Percentiles rank a stretch among this genome's conserved stretches.
These are phyloP conservation scores for Clitopilus passeckerianus DNA, from an alignment of 768 basidiomycete genomes.

Conservation along the genomic window DNA sequence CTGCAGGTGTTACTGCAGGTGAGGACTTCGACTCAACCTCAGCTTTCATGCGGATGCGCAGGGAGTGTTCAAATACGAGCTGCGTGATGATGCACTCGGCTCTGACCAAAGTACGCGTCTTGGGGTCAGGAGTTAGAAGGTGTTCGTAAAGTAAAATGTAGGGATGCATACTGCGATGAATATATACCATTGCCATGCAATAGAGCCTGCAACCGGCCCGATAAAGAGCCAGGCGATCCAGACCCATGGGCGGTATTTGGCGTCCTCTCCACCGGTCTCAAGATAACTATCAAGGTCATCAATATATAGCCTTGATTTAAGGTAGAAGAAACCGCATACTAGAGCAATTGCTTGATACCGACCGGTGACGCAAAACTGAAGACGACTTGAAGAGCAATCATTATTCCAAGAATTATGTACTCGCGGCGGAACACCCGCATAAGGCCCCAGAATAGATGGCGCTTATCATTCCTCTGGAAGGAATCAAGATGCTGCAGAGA, in stretches of 20 bases:
- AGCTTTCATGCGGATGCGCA: conserved; percentile 60
- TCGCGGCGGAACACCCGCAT: conserved; percentile 31
- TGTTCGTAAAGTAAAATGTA: conserved; percentile 2
- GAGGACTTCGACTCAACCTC: conserved; percentile 14
- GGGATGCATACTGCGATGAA: conserved; percentile 33
- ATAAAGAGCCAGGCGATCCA: conserved; percentile 54
- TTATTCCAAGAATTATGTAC: conserved; percentile 21
- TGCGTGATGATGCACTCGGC: conserved; percentile 40
- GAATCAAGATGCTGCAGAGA: conserved; percentile 31
- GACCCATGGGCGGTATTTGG: conserved; percentile 59
- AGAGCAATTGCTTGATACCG: conserved; percentile 35
- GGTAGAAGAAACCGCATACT: conserved; percentile 16
- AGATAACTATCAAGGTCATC: conserved; percentile 41
- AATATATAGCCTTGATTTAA: background rate
- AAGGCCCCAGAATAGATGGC: conserved; percentile 44
- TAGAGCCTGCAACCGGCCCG: conserved; percentile 36
- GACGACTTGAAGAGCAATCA: conserved; percentile 20
- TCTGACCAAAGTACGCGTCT: conserved; percentile 43
- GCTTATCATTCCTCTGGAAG: conserved; percentile 28
- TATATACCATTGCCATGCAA: conserved; percentile 51
- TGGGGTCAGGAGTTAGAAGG: conserved; percentile 32
- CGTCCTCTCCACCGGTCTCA: conserved; percentile 43
- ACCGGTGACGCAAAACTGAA: conserved; percentile 30
- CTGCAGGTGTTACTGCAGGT: conserved; percentile 7
- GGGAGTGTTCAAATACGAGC: conserved; percentile 37